Base-by-base conservation (phyloP, 1,139 yeast genomes). In the Ogataea hybrid region DNA sequence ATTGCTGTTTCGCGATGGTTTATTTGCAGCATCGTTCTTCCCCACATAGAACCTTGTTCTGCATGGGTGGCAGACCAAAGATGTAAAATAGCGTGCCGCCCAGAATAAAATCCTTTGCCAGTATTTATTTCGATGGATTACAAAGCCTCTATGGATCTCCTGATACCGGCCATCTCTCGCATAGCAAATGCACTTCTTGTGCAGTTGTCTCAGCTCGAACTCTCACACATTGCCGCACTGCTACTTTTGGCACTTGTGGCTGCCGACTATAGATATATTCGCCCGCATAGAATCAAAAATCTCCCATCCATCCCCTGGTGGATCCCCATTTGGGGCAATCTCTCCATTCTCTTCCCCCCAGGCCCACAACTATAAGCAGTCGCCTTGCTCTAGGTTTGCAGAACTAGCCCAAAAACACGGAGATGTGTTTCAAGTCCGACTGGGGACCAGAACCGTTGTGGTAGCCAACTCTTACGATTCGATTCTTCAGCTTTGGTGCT, bases 391-490 rank as follows among this genome's bases (percentile, higher is more conserved):
- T 31, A 64, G 65, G 3, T 82, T 73, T 56, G 51, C 64, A 47
- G 49, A 59, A n/a, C 79, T 88, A 83, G 50, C 73, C 0, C 41
- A 61, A 17, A 45, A 49, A 16, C 72, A 73, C 49, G 71, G 76
- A 0, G 66, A 74, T 3, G 71, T 83, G 1, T 83, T 74, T 54
- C 92, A 84, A 53, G 68, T 84, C 23, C 63, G 84, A 35, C 60
- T 84, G 42, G 95, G 95, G 0, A 63, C 61, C 21, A 67, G 63
- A 39, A 65, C 75, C 9, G 74, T 81, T 0, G 70, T 85, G 7
- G 82, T 85, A 22, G 90, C 81, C 9, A 84, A 85, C 57, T 71
- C 83, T 0, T 79, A 65, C 52, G 71, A 70, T 2, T 72, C 82
- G 6, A 78, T 81, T 1, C 60, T 63, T 31, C 62, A 66, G 22